Evolutionary conservation across 129 eudicot genomes (phyloP).

Genomic region (Pulicaria dysenterica): DNA sequence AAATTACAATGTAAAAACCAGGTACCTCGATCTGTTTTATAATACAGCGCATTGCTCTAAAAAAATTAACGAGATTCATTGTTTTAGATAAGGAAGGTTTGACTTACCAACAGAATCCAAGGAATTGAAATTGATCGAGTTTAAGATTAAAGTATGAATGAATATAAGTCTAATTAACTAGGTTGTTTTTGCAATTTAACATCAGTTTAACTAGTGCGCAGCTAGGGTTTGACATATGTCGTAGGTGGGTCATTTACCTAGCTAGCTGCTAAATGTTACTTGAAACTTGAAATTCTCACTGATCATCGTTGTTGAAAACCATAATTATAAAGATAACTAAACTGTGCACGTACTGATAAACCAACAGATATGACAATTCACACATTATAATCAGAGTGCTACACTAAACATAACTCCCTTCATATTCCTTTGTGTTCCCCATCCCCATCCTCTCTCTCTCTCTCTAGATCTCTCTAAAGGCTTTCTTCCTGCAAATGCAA

Average conservation of each 20-base stretch:
- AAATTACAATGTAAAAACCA: too few relatives aligned
- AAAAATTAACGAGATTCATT: too few relatives aligned
- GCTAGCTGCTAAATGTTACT: not conserved
- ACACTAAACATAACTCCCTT: not conserved
- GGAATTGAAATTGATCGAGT: too few relatives aligned
- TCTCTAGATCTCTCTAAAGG: not conserved
- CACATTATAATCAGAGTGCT: not conserved
- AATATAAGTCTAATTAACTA: not conserved
- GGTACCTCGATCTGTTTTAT: too few relatives aligned
- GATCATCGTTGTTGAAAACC: conserved; percentile 24
- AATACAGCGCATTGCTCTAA: too few relatives aligned
- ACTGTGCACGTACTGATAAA: not conserved
- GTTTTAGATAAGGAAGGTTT: not conserved
- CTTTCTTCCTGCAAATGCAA: not conserved
- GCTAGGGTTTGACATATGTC: conserved; percentile 19
- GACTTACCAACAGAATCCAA: too few relatives aligned
- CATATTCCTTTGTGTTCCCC: not conserved
- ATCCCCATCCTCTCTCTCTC: conserved; percentile 1
- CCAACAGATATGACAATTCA: conserved; percentile 19
- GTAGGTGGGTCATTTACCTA: not conserved
- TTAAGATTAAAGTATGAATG: not conserved
- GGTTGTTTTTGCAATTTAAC: not conserved
- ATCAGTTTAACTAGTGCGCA: not conserved
- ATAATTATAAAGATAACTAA: conserved; percentile 13
- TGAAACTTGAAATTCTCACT: not conserved